A percentile compares a stretch with the other conserved stretches of the same genome.
Conservation (phyloP, 148 eudicot genomes). For the Amaranthus palmeri region DNA sequence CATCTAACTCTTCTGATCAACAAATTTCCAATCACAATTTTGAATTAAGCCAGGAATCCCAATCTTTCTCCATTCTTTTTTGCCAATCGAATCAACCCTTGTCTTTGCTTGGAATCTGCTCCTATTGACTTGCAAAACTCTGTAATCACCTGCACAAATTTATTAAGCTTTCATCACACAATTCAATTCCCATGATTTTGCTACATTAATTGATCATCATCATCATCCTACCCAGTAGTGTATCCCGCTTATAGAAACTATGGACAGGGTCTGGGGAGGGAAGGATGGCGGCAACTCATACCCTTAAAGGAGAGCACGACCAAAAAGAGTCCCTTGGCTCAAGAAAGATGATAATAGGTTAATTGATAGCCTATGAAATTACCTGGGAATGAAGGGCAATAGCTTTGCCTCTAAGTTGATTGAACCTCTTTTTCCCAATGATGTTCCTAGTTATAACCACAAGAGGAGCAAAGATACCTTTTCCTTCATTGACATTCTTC, state of each 20-base stretch:
- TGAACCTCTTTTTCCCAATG: constrained; percentile 79
- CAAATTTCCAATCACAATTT: constrained; percentile 6
- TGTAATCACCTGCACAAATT: constrained; percentile 57
- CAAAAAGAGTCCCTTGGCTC: too few relatives aligned
- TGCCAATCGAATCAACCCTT: constrained; percentile 82
- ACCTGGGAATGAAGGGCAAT: constrained; percentile 98
- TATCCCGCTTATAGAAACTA: too few relatives aligned
- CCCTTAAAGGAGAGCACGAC: too few relatives aligned
- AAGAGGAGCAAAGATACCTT: constrained; percentile 81
- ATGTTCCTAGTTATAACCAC: constrained; percentile 70
- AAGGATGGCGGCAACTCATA: too few relatives aligned
- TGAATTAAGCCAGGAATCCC: constrained; percentile 67
- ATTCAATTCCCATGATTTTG: too few relatives aligned
- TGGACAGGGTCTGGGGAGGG: too few relatives aligned
- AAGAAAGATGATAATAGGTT: too few relatives aligned
- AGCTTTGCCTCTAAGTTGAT: constrained; percentile 94
- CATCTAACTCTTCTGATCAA: constrained; percentile 12
- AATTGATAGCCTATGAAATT: not conserved
- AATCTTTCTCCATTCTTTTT: constrained; percentile 90
- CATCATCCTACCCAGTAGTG: too few relatives aligned
- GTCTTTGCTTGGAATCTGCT: constrained; percentile 89
- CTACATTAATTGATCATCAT: too few relatives aligned
- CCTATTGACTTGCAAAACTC: constrained; percentile 98
- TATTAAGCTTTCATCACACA: too few relatives aligned
- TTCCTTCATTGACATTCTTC: constrained; percentile 90